Evolutionary conservation across 2,329 filamentous ascomycete genomes (phyloP), one percentile per base, ranked within the genome.

Genomic region (Xylariaceae sp.): DNA sequence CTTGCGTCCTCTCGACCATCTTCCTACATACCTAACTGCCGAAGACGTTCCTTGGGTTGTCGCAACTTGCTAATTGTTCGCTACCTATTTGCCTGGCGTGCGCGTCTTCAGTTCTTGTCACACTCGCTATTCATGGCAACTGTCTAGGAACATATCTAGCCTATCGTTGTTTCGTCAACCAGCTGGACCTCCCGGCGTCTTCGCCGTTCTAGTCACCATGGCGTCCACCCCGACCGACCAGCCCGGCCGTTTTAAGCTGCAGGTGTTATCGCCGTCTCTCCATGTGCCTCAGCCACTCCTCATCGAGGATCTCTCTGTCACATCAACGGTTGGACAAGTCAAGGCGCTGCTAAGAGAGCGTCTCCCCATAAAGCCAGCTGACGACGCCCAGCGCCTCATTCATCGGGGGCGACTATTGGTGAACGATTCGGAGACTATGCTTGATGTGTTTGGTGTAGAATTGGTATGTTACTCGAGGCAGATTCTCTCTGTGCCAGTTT

Each of bases 321-420:
- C 74, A 1, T 83, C 80, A 1, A 85, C 82, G 0, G 74, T 87
- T 52, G 78, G 77, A 58, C 74, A 84, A 69, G 73, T 87, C 39
- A 87, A 86, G 69, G 78, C 79, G 49, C 81, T 75, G 68, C 84
- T 87, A 59, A 80, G 82, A 37, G 76, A 83, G 65, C 68, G 71
- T 2, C 69, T 86, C 48, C 72, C 76, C 23, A 70, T 79, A 50
- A 79, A 77, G 55, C 83, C 83, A 2, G 66, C 76, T 13, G 77
- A 84, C 61, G 78, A 83, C 39, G 76, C 80, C 39, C 82, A 87
- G 69, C 77, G 84, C 48, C 72, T 88, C 60, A 87, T 88, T 44
- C 80, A 87, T 66, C 77, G 81, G 48, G 85, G 85, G 0, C 80
- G 83, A 41, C 76, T 84, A 51, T 73, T 87, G 52, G 70, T 75